Evolutionary conservation across 768 basidiomycete species (phyloP).

Genomic region (Mycena metata): DNA sequence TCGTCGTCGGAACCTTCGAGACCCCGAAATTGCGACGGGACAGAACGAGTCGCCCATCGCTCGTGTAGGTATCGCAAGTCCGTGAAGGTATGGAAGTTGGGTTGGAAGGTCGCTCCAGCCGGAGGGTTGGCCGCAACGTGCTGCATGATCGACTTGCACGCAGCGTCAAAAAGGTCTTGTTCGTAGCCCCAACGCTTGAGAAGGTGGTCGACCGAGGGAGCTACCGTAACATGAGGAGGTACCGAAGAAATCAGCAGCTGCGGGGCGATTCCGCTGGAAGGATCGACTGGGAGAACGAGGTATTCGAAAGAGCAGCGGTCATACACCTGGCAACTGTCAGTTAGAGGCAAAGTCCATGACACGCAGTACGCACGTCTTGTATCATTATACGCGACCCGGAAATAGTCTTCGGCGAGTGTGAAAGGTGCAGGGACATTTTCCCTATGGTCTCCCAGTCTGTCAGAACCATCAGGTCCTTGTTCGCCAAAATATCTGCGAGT

Average conservation of each 20-base stretch:
- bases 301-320: constrained; percentile 10
- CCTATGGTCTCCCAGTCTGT: background rate
- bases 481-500: constrained; percentile 1
- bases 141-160: background rate
- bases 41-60: background rate
- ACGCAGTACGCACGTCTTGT: constrained; percentile 3
- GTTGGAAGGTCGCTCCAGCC: constrained; percentile 3
- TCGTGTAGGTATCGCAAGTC: constrained; percentile 1
- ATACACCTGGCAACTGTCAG: background rate
- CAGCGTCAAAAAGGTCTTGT: background rate
- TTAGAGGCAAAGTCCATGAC: background rate
- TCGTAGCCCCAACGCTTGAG: background rate
- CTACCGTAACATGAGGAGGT: constrained; percentile 11
- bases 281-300: constrained; percentile 7
- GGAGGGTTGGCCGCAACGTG: background rate
- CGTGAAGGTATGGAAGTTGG: background rate
- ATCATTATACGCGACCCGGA: background rate
- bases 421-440: background rate
- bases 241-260: background rate
- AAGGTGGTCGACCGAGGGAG: background rate
- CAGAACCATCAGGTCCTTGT: constrained; percentile 8
- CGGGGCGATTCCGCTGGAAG: background rate
- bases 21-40: constrained; percentile 18
- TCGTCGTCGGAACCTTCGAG: constrained; percentile 14
- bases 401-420: background rate